Percentiles rank a stretch among this genome's conserved stretches.
Conservation (phyloP, 2,329 filamentous ascomycete genomes). For the Hirsutella rhossiliensis region DNA sequence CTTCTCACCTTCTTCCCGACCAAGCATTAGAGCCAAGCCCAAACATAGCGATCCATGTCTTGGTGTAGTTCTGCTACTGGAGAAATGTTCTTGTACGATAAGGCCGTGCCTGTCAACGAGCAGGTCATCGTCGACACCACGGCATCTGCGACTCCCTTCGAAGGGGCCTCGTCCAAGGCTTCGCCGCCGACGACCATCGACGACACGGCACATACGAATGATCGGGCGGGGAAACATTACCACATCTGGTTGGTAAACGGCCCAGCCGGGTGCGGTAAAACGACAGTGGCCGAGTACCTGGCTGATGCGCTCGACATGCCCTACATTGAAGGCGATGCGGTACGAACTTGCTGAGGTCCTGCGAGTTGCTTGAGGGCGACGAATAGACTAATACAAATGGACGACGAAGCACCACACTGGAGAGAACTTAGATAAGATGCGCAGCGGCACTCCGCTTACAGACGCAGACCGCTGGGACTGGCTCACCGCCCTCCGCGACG, state of each 20-base stretch:
- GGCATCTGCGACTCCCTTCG: conserved; percentile 7
- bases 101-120: conserved; percentile 31
- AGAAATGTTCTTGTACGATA: conserved; percentile 40
- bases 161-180: conserved; percentile 1
- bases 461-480: conserved; percentile 97
- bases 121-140: conserved; percentile 19
- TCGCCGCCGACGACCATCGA: conserved; percentile 12
- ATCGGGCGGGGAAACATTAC: conserved; percentile 27
- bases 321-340: conserved; percentile 69
- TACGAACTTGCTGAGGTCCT: conserved; percentile 25
- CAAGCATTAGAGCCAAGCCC: no score
- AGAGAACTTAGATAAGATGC: conserved; percentile 87
- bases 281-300: conserved; percentile 57
- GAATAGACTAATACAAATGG: neutral
- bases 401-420: conserved; percentile 57
- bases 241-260: conserved; percentile 76
- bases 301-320: conserved; percentile 50
- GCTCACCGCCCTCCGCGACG: conserved; percentile 68
- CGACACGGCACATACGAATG: conserved; percentile 7
- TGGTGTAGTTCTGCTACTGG: no score
- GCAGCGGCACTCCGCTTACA: conserved; percentile 67
- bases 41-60: no score
- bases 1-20: no score
- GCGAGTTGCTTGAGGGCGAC: neutral
- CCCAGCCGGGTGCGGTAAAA: conserved; percentile 70